A percentile compares a stretch with the other conserved stretches of the same genome.
These are phyloP conservation scores for Yamadazyma blattariae DNA, from an alignment of 1,139 yeast genomes.

Conservation along the genomic window DNA sequence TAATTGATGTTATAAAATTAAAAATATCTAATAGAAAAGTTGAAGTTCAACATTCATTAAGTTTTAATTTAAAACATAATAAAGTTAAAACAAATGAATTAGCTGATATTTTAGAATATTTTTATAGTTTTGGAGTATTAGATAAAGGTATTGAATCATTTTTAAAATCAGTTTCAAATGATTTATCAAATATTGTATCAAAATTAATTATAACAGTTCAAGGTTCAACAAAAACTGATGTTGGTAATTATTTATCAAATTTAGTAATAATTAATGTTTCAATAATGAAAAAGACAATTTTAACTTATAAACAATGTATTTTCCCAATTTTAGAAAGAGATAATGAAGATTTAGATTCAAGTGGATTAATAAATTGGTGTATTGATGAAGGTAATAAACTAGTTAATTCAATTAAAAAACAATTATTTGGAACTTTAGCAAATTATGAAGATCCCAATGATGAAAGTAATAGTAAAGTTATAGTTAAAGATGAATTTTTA, in stretches of 20 bases:
- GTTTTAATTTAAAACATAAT: slow-evolving; percentile 38
- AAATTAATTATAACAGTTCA: slow-evolving; percentile 40
- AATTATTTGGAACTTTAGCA: slow-evolving; percentile 59
- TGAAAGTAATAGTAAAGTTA: slow-evolving; percentile 16
- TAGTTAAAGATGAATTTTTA: slow-evolving; percentile 28
- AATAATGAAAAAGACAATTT: slow-evolving; percentile 35
- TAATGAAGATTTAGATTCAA: slow-evolving; percentile 32
- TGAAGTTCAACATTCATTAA: slow-evolving; percentile 36
- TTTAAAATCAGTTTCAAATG: slow-evolving; percentile 34
- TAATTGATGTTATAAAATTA: slow-evolving; percentile 41
- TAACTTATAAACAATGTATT: slow-evolving; percentile 32
- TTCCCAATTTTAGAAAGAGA: slow-evolving; percentile 31
- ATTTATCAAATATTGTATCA: slow-evolving; percentile 33
- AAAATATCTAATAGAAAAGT: slow-evolving; percentile 37
- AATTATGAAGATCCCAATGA: slow-evolving; percentile 18
- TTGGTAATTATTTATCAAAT: slow-evolving; percentile 43
- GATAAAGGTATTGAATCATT: slow-evolving; percentile 38
- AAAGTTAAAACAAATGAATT: slow-evolving; percentile 31
- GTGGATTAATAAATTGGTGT: slow-evolving; percentile 62
- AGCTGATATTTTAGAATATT: slow-evolving; percentile 32
- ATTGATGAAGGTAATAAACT: slow-evolving; percentile 62
- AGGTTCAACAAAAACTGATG: slow-evolving; percentile 46
- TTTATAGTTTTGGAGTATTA: slow-evolving; percentile 35
- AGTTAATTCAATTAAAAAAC: slow-evolving; percentile 60
- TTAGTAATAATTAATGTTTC: slow-evolving; percentile 41